Evolutionary conservation across 1,284 basidiomycete genomes (phyloP).

Genomic region (Trichosporon coremiiforme): DNA sequence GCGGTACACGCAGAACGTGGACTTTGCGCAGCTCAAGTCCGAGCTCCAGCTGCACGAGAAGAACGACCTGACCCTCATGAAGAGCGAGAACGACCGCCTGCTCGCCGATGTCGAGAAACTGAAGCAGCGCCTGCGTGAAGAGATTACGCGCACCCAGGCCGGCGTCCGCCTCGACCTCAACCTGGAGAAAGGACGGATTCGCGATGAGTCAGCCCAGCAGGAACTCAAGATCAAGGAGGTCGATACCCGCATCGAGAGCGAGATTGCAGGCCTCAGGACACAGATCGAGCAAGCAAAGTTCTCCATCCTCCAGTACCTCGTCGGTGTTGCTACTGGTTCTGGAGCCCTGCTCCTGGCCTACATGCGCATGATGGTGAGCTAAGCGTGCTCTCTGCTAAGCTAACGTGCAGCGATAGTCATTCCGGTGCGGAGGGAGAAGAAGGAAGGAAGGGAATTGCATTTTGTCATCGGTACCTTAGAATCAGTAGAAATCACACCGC

Average conservation of each 20-base stretch:
- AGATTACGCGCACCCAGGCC: slow-evolving; percentile 87
- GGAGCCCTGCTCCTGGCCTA: slow-evolving; percentile 56
- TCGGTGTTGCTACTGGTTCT: slow-evolving; percentile 56
- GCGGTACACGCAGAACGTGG: slow-evolving; percentile 94
- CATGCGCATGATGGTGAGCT: slow-evolving; percentile 54
- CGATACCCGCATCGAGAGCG: slow-evolving; percentile 94
- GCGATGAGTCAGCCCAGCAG: slow-evolving; percentile 89
- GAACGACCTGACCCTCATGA: slow-evolving; percentile 94
- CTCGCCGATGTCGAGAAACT: slow-evolving; percentile 91
- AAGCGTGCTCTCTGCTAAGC: background rate
- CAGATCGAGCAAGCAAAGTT: slow-evolving; percentile 88
- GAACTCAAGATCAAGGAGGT: slow-evolving; percentile 98
- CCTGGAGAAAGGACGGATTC: slow-evolving; percentile 90
- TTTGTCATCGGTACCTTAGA: background rate
- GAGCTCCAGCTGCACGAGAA: slow-evolving; percentile 96
- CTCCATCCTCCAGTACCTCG: slow-evolving; percentile 54
- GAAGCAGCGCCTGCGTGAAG: slow-evolving; percentile 89
- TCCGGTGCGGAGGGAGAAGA: background rate
- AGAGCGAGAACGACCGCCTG: slow-evolving; percentile 91
- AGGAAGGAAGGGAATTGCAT: background rate
- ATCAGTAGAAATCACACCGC: slow-evolving; percentile 9
- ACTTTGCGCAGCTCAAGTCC: slow-evolving; percentile 95
- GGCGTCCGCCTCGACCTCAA: slow-evolving; percentile 95
- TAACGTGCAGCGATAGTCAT: slow-evolving; percentile 3
- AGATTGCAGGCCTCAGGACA: slow-evolving; percentile 87